Conservation (phyloP, 2,329 filamentous ascomycete species). For the Juglanconis sp. region DNA sequence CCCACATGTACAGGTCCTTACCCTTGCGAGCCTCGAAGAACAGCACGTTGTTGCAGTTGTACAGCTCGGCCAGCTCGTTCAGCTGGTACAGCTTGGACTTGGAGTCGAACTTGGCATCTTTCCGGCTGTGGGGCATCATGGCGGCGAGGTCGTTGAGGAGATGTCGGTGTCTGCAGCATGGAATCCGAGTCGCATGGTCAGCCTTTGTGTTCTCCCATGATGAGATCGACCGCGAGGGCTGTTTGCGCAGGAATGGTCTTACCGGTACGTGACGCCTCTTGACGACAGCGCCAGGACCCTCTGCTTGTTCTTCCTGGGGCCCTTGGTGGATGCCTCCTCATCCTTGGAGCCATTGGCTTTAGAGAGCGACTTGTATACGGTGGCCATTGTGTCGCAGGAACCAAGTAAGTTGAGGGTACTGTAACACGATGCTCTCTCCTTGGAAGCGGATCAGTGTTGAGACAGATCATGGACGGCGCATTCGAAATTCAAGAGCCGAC, state of each 20-base stretch:
- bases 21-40: conserved; percentile 96
- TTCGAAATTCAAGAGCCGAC: not conserved
- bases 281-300: conserved; percentile 88
- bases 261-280: conserved; percentile 86
- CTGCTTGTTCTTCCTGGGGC: conserved; percentile 62
- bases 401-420: not conserved
- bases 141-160: conserved; percentile 84
- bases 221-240: not conserved
- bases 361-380: conserved; percentile 72
- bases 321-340: conserved; percentile 43
- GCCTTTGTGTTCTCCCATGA: not conserved
- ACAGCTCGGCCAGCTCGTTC: conserved; percentile 71
- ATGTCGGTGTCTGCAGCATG: conserved; percentile 72
- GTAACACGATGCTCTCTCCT: not conserved
- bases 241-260: conserved; percentile 23
- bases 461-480: not conserved
- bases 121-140: conserved; percentile 86
- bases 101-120: conserved; percentile 95
- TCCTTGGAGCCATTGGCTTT: conserved; percentile 50
- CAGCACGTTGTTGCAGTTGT: conserved; percentile 85
- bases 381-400: conserved; percentile 52
- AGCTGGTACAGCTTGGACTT: conserved; percentile 84
- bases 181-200: not conserved
- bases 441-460: not conserved
- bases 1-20: conserved; percentile 91